Conservation (phyloP, 164 flowering plant genomes). For the Berberis thunbergii region DNA sequence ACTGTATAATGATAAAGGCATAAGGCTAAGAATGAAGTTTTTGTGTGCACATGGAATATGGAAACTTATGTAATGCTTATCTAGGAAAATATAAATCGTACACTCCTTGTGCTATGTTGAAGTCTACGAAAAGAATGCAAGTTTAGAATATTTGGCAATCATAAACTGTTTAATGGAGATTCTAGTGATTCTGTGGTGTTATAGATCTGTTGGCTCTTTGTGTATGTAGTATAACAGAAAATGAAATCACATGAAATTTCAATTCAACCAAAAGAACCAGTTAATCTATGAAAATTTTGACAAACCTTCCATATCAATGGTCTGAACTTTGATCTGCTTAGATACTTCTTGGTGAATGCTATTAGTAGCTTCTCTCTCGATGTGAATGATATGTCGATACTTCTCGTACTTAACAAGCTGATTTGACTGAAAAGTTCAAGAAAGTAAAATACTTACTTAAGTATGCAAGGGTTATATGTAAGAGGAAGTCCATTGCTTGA, state of each 20-base stretch:
- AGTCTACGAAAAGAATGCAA: no score
- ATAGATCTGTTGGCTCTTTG: no score
- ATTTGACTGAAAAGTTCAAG: conserved; percentile 34
- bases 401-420: conserved; percentile 42
- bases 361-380: conserved; percentile 30
- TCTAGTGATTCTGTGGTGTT: no score
- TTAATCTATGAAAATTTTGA: not conserved
- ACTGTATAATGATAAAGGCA: no score
- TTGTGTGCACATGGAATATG: no score
- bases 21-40: no score
- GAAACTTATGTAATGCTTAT: no score
- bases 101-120: no score
- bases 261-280: not conserved
- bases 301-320: conserved; percentile 68
- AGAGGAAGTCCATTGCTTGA: not conserved
- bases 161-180: no score
- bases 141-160: no score
- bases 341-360: conserved; percentile 12
- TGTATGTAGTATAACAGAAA: no score
- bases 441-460: not conserved
- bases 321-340: conserved; percentile 20
- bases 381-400: conserved; percentile 74
- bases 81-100: no score
- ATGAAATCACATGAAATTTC: not conserved
- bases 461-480: not conserved